Evolutionary conservation across 805 yeast genomes (phyloP), one percentile per base, ranked within the genome.

Genomic region (Jamesozyma lodderae): DNA sequence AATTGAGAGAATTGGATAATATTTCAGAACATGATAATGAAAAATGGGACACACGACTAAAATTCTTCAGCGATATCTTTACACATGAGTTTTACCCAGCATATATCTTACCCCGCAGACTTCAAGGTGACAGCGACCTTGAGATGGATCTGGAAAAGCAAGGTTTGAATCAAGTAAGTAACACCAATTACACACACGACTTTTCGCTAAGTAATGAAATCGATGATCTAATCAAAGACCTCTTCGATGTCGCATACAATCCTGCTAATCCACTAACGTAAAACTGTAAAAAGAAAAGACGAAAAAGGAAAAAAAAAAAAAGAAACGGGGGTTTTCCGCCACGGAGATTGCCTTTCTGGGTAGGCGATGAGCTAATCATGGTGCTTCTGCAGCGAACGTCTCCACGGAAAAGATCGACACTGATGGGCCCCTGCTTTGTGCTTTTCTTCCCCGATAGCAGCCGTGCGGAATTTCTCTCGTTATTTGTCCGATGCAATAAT

Each of bases 151-250:
- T 45, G 29, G 55, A 48, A 26, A 45, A 47, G n/a, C 57, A 47
- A 37, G 41, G 44, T 11, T 37, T 53, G 30, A 54, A 50, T 16
- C 59, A 56, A 33, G 52, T 52, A 18, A 48, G 46, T 34, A 59
- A 51, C 27, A 45, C 50, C 22, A 50, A 46, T 28, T 51, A 57
- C 41, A 53, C 49, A 1, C 58, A 59, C 33, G 65, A 60, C 37
- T 59, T 60, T 35, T 53, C 64, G 4, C 45, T 60, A 20, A 56
- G 60, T 35, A 56, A 59, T 35, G 64, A 60, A 38, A 60, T 60
- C 31, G 65, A 60, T 31, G 63, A 55, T 26, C 41, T 59, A 32
- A 60, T 60, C 35, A 58, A 53, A 31, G 61, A 59, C 22, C 40
- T 57, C 24, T 60, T 60, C 29, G 59, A 58, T 18, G 50, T 53